Evolutionary conservation across 495 filamentous ascomycete species (phyloP), one percentile per base, ranked within the genome.

Genomic region (Umbilicaria muhlenbergii): DNA sequence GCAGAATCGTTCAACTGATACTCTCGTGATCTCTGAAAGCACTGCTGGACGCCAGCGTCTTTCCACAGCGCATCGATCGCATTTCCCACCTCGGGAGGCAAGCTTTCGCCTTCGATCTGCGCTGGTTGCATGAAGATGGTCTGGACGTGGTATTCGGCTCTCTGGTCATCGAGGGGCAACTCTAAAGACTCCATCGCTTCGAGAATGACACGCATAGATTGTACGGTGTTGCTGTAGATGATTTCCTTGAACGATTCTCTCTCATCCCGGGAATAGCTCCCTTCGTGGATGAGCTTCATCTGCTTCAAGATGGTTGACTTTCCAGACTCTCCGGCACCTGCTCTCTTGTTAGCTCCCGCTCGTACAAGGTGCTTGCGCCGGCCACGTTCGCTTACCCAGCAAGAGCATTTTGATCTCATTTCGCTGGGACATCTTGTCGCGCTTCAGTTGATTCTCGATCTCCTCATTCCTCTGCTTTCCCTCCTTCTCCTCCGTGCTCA

Each of bases 401-500:
- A 98, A 74, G 59, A 98, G 71, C 87, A 98, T 94, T 76, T 98
- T 98, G 65, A 98, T 94, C 66, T 98, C 91, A 53, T 93, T 94
- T 53, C 87, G 77, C 69, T 92, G 86, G 71, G 83, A 75, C 77
- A 93, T 81, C 71, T 86, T 89, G 63, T 98, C 91, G 60, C 80
- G 75, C 70, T 93, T 92, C 57, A 98, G 70, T 72, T 89, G 83
- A 64, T 94, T 95, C 67, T 98, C 91, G 59, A 98, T 98, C 78
- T 94, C 87, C 73, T 95, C 91, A 64, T 98, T 96, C 55, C 88
- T 78, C 65, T 83, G 79, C 83, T 94, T 95, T 67, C 91, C 92
- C 86, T 98, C 91, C 86, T 94, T 95, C 69, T 95, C 91, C 75
- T 96, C 91, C 55, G 92, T 93, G 58, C 92, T 96, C 87, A 94